phyloP scores from a whole-genome alignment of 2,329 filamentous ascomycete species.

The Blastomyces gilchristii region DNA sequence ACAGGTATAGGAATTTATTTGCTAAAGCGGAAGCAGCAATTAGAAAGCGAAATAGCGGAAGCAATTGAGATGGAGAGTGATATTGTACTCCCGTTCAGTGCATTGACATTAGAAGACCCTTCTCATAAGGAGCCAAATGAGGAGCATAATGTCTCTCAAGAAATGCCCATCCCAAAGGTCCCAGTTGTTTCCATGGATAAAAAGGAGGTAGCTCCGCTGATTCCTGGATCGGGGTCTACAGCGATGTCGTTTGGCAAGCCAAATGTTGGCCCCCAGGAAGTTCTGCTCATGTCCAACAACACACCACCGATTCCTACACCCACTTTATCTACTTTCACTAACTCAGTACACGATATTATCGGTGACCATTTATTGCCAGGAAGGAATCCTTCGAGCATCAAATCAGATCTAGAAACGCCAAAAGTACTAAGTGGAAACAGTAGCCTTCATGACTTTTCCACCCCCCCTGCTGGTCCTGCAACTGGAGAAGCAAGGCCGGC shows the following conservation, averaged over 20 bases:
- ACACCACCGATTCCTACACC: background rate
- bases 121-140: slow-evolving; percentile 4
- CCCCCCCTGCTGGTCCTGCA: background rate
- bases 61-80: slow-evolving; percentile 2
- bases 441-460: background rate
- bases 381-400: background rate
- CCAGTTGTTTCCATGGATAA: background rate
- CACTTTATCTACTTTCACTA: background rate
- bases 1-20: background rate
- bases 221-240: background rate
- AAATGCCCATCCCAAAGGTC: background rate
- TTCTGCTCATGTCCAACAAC: background rate
- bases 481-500: background rate
- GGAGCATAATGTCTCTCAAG: background rate
- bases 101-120: slow-evolving; percentile 1
- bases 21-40: background rate
- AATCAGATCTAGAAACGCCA: background rate
- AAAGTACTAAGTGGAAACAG: background rate
- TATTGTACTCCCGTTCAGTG: background rate
- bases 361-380: slow-evolving; percentile 22
- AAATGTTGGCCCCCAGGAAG: background rate
- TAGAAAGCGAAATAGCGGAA: slow-evolving; percentile 3
- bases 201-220: background rate
- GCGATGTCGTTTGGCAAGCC: background rate
- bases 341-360: slow-evolving; percentile 11